Percentiles rank a stretch among this genome's conserved stretches.
Evolutionary conservation across 2,329 filamentous ascomycete genomes (phyloP).

Genomic region (Aspergillus sp.): DNA sequence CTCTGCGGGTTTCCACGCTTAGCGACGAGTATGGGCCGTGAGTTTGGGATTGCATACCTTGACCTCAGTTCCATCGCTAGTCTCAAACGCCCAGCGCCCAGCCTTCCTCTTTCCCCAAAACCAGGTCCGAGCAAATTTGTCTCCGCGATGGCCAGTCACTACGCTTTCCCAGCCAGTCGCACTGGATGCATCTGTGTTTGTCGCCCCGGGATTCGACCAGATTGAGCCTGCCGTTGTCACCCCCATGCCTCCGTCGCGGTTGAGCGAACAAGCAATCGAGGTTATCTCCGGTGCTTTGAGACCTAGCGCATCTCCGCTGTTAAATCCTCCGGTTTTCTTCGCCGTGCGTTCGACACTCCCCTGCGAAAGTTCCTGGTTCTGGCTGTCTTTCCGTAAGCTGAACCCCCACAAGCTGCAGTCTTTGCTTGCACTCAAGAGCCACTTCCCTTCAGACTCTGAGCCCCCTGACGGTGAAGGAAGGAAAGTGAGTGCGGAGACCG

Average conservation of each 20-base stretch:
- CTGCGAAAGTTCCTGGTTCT: constrained; percentile 88
- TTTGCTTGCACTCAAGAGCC: constrained; percentile 79
- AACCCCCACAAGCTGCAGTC: constrained; percentile 94
- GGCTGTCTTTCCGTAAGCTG: constrained; percentile 87
- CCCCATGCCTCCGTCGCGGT: constrained; percentile 89
- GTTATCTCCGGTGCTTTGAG: constrained; percentile 89
- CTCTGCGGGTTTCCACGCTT: constrained; percentile 41
- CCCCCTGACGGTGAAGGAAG: constrained; percentile 83
- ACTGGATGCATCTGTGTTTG: constrained; percentile 60
- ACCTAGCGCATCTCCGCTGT: constrained; percentile 6
- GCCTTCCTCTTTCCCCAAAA: constrained; percentile 94
- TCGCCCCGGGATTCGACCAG: constrained; percentile 68
- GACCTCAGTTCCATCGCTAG: constrained; percentile 72
- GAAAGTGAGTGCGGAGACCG: constrained; percentile 74
- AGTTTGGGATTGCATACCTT: constrained; percentile 27
- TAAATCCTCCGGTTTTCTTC: constrained; percentile 51
- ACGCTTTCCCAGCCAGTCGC: constrained; percentile 96
- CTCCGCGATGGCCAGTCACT: constrained; percentile 80
- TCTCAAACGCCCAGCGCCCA: constrained; percentile 85
- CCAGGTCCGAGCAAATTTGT: constrained; percentile 84
- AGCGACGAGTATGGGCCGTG: neutral
- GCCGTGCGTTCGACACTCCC: constrained; percentile 80
- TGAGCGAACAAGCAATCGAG: constrained; percentile 81
- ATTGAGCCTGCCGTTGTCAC: constrained; percentile 67
- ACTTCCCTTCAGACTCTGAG: constrained; percentile 80